Evolutionary conservation across 2,329 filamentous ascomycete species (phyloP), one percentile per base, ranked within the genome.

Genomic region (Colletotrichum lupini): DNA sequence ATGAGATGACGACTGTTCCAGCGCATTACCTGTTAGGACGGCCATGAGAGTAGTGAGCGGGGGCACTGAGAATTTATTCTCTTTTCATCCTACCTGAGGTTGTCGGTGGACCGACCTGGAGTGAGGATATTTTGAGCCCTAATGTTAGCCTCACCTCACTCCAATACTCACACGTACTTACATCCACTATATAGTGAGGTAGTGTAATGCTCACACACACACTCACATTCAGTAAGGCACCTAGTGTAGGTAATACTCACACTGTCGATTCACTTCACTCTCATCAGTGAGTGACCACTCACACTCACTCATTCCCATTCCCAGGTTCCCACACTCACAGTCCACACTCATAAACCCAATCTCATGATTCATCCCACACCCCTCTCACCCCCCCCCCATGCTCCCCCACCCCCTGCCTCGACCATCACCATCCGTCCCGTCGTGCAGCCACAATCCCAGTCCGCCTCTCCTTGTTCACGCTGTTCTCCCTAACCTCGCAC

Each of bases 361-460:
- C 46, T 63, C 60, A 63, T 53, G 42, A n/a, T 49, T 49, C 19
- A 28, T 53, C 49, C 53, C 57, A 55, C 22, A 14, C 46, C n/a
- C 46, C 22, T 30, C 28, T 7, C 28, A n/a, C n/a, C 2, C 11
- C 12, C 6, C 14, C 37, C 37, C 30, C 9, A 32, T 32, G 30
- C 30, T 3, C 3, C 9, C 3, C 19, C n/a, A 26, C 26, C 49
- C 42, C 60, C 30, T 7, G 26, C 60, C 19, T 30, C n/a, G 2
- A 19, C 61, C 28, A 55, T 35, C 30, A 56, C n/a, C 61, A 64
- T 64, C 49, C 61, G 61, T 64, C 59, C 67, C 67, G 67, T 35
- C 35, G 49, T 68, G 57, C 57, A 52, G 56, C 32, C 37, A 16
- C 35, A 37, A 52, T 26, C 64, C 55, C 56, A 53, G 32, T 32